Percentiles rank a stretch among this genome's conserved stretches.
Evolutionary conservation across 495 filamentous ascomycete species (phyloP).

Genomic region (Hyaloscypha bicolor): DNA sequence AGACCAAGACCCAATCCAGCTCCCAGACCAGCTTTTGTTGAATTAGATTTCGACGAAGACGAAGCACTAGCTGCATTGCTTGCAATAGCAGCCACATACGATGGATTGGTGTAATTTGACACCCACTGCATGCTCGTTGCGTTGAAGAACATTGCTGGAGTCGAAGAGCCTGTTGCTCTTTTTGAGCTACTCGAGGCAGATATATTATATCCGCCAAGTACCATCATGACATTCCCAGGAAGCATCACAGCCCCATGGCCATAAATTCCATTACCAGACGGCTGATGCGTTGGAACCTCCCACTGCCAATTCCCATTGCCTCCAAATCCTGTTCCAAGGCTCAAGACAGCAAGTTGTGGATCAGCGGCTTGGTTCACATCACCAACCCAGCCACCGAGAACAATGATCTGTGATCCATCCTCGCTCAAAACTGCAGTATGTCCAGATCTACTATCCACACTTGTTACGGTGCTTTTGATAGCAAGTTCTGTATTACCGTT

Average conservation of each 20-base stretch:
- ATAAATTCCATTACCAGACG: conserved; percentile 59
- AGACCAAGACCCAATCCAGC: conserved; percentile 74
- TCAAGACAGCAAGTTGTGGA: conserved; percentile 77
- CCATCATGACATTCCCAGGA: conserved; percentile 87
- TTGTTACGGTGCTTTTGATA: conserved; percentile 53
- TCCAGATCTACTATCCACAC: conserved; percentile 80
- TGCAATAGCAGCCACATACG: conserved; percentile 25
- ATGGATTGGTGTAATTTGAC: conserved; percentile 65
- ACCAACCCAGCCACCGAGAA: conserved; percentile 92
- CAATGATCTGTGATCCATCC: conserved; percentile 72
- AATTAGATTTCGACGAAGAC: conserved; percentile 10
- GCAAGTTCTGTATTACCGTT: conserved; percentile 32
- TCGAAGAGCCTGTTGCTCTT: conserved; percentile 33
- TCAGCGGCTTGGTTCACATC: conserved; percentile 70
- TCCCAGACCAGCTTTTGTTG: conserved; percentile 65
- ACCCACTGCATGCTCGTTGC: conserved; percentile 74
- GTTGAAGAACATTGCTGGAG: conserved; percentile 73
- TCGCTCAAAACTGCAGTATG: conserved; percentile 79
- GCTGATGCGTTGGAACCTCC: conserved; percentile 60
- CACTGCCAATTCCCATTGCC: conserved; percentile 73
- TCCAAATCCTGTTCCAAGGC: conserved; percentile 70
- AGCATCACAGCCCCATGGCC: conserved; percentile 86
- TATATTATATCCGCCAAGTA: conserved; percentile 80
- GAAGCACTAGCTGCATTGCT: background rate
- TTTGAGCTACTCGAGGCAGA: conserved; percentile 45